These are phyloP conservation scores for Fusarium hainanense DNA, from an alignment of 2,329 filamentous ascomycete species.

Conservation along the genomic window DNA sequence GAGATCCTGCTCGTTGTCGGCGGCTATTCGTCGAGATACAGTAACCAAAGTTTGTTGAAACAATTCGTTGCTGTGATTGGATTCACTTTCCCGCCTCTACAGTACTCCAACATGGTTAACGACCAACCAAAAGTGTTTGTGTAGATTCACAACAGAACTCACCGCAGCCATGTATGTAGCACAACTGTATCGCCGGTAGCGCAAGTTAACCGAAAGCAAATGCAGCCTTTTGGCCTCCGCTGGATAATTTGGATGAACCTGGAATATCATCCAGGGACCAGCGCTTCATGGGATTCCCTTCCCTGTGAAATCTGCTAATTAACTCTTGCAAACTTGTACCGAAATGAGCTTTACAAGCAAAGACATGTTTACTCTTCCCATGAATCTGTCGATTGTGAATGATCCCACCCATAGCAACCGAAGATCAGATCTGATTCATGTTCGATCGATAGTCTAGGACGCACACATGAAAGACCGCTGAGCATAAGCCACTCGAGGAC, in stretches of 20 bases:
- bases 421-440: background rate
- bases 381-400: constrained; percentile 2
- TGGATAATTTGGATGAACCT: background rate
- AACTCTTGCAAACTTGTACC: background rate
- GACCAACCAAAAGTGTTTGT: constrained; percentile 13
- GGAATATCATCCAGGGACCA: background rate
- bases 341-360: background rate
- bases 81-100: constrained; percentile 1
- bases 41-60: constrained; percentile 1
- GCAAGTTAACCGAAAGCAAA: constrained; percentile 39
- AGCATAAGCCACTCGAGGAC: constrained; percentile 4
- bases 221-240: constrained; percentile 17
- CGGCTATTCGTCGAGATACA: constrained; percentile 30
- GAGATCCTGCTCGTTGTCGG: constrained; percentile 17
- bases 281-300: background rate
- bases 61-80: constrained; percentile 21
- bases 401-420: background rate
- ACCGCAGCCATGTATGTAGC: background rate
- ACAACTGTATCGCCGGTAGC: constrained; percentile 17
- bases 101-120: constrained; percentile 23
- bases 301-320: background rate
- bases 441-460: background rate
- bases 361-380: background rate
- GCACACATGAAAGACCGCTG: background rate
- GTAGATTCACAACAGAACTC: background rate